Evolutionary conservation across 2,329 filamentous ascomycete genomes (phyloP), one percentile per base, ranked within the genome.

Genomic region (Colletotrichum abscissum): DNA sequence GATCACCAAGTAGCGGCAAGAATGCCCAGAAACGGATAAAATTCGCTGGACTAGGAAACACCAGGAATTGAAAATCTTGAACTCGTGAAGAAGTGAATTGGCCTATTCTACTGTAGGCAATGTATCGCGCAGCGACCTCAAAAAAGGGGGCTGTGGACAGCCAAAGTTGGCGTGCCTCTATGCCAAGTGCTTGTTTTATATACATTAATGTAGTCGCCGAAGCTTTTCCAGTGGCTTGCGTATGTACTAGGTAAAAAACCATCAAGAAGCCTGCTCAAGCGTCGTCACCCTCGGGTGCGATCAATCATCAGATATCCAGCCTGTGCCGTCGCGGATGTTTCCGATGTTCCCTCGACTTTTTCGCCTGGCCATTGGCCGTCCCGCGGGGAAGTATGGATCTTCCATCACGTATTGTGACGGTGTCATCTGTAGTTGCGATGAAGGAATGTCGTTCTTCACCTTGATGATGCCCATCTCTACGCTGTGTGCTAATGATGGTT

Each of bases 381-480:
- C 71, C 12, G 67, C 67, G 14, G 71, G 71, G 28, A 73, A 71
- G 5, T 73, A 71, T 14, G 71, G 67, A 26, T 73, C 63, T 19
- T 65, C 71, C 35, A 71, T 73, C 6, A 71, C 67, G 30, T 63
- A 58, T n/a, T 59, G 55, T 19, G 71, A 65, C 12, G 60, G 55
- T 22, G 63, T 22, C 16, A 54, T 35, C 7, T 22, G 26, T 28
- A n/a, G 35, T 24, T 65, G 63, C 16, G 19, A 56, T 11, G 52
- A 24, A 60, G 26, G 2, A 46, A 24, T 57, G 28, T 73, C 67
- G 22, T 71, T 58, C 38, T 63, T 73, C 16, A 66, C 56, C 14
- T 73, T 73, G 35, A 71, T 71, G 14, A 73, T 63, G n/a, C 71
- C 71, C 67, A 73, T 71, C 30, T 73, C 71, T 33, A 73, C 71